These are phyloP conservation scores for Paecilomyces dactylethromorphus DNA, from an alignment of 2,329 filamentous ascomycete genomes.

Conservation along the genomic window DNA sequence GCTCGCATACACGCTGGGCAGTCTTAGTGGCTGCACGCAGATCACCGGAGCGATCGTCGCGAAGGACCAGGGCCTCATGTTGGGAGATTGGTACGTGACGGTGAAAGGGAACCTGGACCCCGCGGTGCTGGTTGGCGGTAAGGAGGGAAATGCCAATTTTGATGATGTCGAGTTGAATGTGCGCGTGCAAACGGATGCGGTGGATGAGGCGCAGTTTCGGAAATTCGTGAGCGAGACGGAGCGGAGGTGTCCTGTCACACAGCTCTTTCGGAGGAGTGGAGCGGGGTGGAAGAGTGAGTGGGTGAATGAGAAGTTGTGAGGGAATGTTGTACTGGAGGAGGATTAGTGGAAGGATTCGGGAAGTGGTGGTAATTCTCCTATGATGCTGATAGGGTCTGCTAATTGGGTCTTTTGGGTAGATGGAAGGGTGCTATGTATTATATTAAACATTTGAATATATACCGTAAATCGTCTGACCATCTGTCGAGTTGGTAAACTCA, in stretches of 20 bases:
- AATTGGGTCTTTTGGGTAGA: too few relatives aligned
- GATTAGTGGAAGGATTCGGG: neutral
- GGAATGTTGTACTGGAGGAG: neutral
- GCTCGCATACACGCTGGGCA: conserved; percentile 21
- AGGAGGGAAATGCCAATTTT: conserved; percentile 24
- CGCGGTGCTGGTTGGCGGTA: conserved; percentile 16
- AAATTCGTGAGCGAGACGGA: conserved; percentile 19
- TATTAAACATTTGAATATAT: too few relatives aligned
- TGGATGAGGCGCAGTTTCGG: conserved; percentile 9
- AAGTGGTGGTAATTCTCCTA: neutral
- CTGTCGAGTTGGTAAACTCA: too few relatives aligned
- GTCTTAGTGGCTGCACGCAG: conserved; percentile 23
- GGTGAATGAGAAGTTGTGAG: conserved; percentile 14
- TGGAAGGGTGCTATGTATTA: too few relatives aligned
- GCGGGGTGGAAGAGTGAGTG: conserved; percentile 17
- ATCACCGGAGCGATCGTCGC: conserved; percentile 22
- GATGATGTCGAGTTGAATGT: conserved; percentile 14
- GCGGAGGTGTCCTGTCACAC: conserved; percentile 22
- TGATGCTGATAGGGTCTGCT: neutral
- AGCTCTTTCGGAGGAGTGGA: conserved; percentile 20
- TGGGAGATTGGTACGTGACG: conserved; percentile 19
- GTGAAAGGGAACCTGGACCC: conserved; percentile 18
- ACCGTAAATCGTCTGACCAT: too few relatives aligned
- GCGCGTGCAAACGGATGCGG: conserved; percentile 18
- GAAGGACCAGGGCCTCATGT: conserved; percentile 16